These are phyloP conservation scores for Protomyces lactucae-debilis DNA, from an alignment of 1,139 yeast species.

Conservation along the genomic window DNA sequence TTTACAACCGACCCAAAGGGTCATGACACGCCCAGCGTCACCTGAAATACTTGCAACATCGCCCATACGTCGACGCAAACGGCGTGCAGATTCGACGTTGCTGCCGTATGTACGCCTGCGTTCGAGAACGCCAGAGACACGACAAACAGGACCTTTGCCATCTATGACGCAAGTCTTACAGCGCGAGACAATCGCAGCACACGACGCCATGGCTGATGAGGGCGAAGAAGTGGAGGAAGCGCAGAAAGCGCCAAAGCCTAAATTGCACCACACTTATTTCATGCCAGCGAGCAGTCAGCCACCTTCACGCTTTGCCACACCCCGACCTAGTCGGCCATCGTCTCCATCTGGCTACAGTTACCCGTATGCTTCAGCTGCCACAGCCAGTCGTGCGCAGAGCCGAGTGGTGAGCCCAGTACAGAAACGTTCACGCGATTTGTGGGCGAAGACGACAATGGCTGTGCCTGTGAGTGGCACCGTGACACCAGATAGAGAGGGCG, in stretches of 20 bases:
- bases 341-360: not conserved
- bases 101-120: not conserved
- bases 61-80: not conserved
- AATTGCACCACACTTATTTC: not conserved
- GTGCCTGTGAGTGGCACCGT: not conserved
- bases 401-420: not conserved
- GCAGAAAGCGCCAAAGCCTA: not conserved
- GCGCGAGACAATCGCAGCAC: not conserved
- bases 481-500: not conserved
- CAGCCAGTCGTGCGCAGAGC: not conserved
- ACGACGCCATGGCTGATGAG: not conserved
- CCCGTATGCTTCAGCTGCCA: not conserved
- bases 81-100: not conserved
- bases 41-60: not conserved
- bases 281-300: not conserved
- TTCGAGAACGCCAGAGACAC: not conserved
- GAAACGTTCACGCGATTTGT: not conserved
- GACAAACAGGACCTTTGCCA: not conserved
- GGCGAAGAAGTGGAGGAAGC: not conserved
- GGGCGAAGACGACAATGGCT: not conserved
- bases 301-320: not conserved
- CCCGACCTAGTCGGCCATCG: not conserved
- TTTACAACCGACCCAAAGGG: not conserved
- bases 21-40: not conserved
- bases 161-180: not conserved